A percentile compares a stretch with the other conserved stretches of the same genome.
These are phyloP conservation scores for Yarrowia keelungensis DNA, from an alignment of 805 yeast species.

Conservation along the genomic window DNA sequence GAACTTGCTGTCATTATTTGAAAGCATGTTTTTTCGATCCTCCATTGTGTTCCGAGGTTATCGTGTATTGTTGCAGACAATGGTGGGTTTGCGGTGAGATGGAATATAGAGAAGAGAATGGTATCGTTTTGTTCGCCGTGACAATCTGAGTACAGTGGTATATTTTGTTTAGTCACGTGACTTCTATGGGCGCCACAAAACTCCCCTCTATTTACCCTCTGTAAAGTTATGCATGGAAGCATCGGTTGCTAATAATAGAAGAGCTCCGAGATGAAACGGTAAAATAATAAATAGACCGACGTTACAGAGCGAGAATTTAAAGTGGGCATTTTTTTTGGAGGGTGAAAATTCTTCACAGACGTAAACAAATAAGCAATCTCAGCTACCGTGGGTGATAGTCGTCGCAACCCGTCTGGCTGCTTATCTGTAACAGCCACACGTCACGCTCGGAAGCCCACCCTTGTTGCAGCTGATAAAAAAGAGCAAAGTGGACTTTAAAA, in stretches of 20 bases:
- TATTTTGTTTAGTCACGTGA: too few species aligned
- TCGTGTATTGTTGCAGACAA: not conserved
- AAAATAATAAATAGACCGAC: not conserved
- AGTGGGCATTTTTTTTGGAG: too few species aligned
- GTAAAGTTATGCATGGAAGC: constrained; percentile 8
- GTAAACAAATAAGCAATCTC: too few species aligned
- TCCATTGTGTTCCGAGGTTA: constrained; percentile 17
- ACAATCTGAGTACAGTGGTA: too few species aligned
- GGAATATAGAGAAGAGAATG: too few species aligned
- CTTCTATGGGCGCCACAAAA: too few species aligned
- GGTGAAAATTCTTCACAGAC: too few species aligned
- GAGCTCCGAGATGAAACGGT: constrained; percentile 15
- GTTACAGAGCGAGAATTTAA: too few species aligned
- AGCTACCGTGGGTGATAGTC: too few species aligned
- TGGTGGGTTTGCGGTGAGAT: too few species aligned
- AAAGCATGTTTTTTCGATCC: not conserved
- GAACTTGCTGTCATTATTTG: constrained; percentile 14
- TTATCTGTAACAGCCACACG: constrained; percentile 15
- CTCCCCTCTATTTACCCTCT: too few species aligned
- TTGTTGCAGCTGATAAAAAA: not conserved
- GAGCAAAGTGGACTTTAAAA: not conserved
- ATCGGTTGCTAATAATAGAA: constrained; percentile 9
- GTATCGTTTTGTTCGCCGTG: too few species aligned
- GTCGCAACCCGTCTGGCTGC: not conserved
- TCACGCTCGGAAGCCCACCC: constrained; percentile 2